These are phyloP conservation scores for Blastomyces silverae DNA, from an alignment of 2,329 filamentous ascomycete species.

Conservation along the genomic window DNA sequence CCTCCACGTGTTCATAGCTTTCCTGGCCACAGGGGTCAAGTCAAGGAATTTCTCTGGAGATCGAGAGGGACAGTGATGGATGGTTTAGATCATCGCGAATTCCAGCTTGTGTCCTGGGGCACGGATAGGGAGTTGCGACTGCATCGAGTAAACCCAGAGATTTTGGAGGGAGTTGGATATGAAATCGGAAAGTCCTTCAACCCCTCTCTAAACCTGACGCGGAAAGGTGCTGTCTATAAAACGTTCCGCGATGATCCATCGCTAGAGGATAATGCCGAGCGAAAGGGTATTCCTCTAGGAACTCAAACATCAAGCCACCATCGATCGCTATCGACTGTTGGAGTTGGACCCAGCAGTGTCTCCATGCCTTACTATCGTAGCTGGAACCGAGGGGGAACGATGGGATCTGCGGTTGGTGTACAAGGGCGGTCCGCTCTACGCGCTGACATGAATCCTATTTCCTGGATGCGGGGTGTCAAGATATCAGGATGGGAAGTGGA, in stretches of 20 bases:
- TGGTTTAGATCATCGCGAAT: slow-evolving; percentile 74
- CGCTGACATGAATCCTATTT: slow-evolving; percentile 52
- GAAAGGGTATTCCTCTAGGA: slow-evolving; percentile 4
- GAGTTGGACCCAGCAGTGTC: slow-evolving; percentile 44
- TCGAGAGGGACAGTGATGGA: slow-evolving; percentile 63
- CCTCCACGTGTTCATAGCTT: slow-evolving; percentile 47
- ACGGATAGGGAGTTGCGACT: slow-evolving; percentile 75
- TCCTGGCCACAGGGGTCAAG: slow-evolving; percentile 54
- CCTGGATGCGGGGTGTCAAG: slow-evolving; percentile 60
- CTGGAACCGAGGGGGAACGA: slow-evolving; percentile 42
- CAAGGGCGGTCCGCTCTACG: slow-evolving; percentile 44
- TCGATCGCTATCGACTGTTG: slow-evolving; percentile 29
- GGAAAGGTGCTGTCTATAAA: slow-evolving; percentile 77
- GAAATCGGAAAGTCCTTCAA: slow-evolving; percentile 60
- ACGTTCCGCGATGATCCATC: slow-evolving; percentile 60
- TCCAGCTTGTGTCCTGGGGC: slow-evolving; percentile 89
- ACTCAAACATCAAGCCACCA: slow-evolving; percentile 16
- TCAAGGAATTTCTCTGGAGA: slow-evolving; percentile 89
- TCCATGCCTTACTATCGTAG: slow-evolving; percentile 48
- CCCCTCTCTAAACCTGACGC: slow-evolving; percentile 63
- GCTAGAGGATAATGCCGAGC: not conserved
- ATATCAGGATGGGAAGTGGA: slow-evolving; percentile 50
- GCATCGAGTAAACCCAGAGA: slow-evolving; percentile 61
- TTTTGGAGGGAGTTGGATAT: slow-evolving; percentile 64
- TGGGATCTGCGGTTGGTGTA: slow-evolving; percentile 44